phyloP scores from a whole-genome alignment of 345 rosid genomes.

The Lumnitzera racemosa region DNA sequence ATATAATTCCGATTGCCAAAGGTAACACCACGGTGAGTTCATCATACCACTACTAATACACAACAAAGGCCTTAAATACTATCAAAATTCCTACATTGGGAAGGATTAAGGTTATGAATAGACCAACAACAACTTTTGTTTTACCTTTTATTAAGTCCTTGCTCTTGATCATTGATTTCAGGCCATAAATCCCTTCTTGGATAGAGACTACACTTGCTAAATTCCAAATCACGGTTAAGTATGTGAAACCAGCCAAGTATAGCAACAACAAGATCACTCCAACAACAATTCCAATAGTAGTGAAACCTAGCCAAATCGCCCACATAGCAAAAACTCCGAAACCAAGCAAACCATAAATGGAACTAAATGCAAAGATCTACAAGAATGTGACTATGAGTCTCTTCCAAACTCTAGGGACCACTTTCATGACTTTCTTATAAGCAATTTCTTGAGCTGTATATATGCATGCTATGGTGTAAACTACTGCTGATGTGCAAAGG shows the following conservation, averaged over 20 bases:
- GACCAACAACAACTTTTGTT: slow-evolving; percentile 6
- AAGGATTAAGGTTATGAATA: slow-evolving; percentile 13
- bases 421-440: slow-evolving; percentile 30
- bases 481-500: slow-evolving; percentile 46
- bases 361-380: slow-evolving; percentile 16
- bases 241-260: slow-evolving; percentile 23
- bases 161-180: slow-evolving; percentile 34
- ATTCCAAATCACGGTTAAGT: slow-evolving; percentile 35
- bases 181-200: slow-evolving; percentile 38
- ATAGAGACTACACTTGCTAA: slow-evolving; percentile 48
- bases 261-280: background rate
- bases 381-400: slow-evolving; percentile 39
- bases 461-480: slow-evolving; percentile 40
- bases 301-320: background rate
- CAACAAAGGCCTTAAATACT: slow-evolving; percentile 10
- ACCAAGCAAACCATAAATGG: slow-evolving; percentile 17
- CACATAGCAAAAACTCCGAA: background rate
- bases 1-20: slow-evolving; percentile 20
- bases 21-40: background rate
- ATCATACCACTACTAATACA: slow-evolving; percentile 10
- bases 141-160: slow-evolving; percentile 37
- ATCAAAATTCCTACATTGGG: slow-evolving; percentile 8
- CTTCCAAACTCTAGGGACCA: slow-evolving; percentile 56
- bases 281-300: background rate
- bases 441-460: slow-evolving; percentile 26